Evolutionary conservation across 805 yeast species (phyloP).

Genomic region (Starmerella apicola): DNA sequence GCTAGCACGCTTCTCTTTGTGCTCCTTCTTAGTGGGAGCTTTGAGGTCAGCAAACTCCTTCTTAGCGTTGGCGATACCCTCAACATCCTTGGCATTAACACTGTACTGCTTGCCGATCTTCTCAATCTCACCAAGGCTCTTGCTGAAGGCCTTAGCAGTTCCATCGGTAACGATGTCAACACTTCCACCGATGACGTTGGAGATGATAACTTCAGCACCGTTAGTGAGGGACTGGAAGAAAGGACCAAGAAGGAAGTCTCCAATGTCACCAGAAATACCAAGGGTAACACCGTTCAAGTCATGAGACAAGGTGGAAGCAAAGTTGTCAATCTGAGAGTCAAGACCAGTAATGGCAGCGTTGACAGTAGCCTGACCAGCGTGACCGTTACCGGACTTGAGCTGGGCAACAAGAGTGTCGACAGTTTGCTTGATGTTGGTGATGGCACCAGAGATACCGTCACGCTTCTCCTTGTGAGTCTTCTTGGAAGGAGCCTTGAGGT

Average conservation of each 20-base stretch:
- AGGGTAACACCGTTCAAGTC: constrained; percentile 18
- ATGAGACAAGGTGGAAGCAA: constrained; percentile 16
- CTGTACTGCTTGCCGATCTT: constrained; percentile 18
- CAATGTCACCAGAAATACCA: constrained; percentile 22
- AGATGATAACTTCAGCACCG: constrained; percentile 25
- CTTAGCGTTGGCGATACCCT: constrained; percentile 11
- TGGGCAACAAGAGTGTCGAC: constrained; percentile 17
- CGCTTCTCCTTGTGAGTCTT: not conserved
- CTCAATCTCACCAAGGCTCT: constrained; percentile 16
- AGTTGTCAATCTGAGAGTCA: constrained; percentile 27
- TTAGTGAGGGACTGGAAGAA: constrained; percentile 24
- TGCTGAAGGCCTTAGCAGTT: constrained; percentile 17
- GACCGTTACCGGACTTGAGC: constrained; percentile 17
- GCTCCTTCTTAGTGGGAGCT: not conserved
- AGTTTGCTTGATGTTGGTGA: constrained; percentile 17
- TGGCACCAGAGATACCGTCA: constrained; percentile 15
- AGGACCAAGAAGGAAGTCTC: constrained; percentile 22
- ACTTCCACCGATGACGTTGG: constrained; percentile 22
- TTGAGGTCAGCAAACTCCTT: constrained; percentile 15
- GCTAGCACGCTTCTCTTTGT: constrained; percentile 12
- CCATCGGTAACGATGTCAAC: constrained; percentile 24
- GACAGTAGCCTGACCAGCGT: constrained; percentile 19
- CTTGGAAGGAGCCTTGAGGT: constrained; percentile 3
- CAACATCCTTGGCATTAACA: constrained; percentile 4
- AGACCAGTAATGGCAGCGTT: constrained; percentile 24